Conservation (phyloP, 345 rosid genomes). For the Balakata baccata region DNA sequence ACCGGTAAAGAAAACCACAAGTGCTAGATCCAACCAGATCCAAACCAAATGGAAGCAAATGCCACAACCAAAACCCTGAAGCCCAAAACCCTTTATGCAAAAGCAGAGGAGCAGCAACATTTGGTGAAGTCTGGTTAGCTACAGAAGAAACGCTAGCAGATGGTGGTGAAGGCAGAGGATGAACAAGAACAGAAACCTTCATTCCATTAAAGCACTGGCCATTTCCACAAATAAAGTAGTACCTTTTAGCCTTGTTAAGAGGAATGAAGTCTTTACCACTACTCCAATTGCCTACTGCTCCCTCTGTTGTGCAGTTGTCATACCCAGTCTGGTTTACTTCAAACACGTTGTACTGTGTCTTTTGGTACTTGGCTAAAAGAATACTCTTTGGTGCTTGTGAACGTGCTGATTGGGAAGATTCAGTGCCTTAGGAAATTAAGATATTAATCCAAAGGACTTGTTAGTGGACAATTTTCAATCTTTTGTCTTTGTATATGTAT, state of each 20-base stretch:
- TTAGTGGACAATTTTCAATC: too few species aligned
- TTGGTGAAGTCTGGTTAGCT: constrained; percentile 19
- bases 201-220: constrained; percentile 67
- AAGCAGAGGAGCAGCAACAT: constrained; percentile 24
- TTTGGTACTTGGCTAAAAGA: too few species aligned
- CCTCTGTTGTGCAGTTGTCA: constrained; percentile 63
- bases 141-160: constrained; percentile 20
- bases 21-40: constrained; percentile 36
- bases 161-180: constrained; percentile 46
- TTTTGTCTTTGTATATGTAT: too few species aligned
- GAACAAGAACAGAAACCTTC: constrained; percentile 62
- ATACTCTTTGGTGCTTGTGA: too few species aligned
- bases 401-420: too few species aligned
- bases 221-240: constrained; percentile 66
- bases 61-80: constrained; percentile 22
- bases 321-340: constrained; percentile 71
- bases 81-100: constrained; percentile 23
- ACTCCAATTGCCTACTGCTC: constrained; percentile 62
- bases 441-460: too few species aligned
- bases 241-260: constrained; percentile 51
- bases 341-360: constrained; percentile 60
- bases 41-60: constrained; percentile 28
- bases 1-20: neutral
- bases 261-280: constrained; percentile 68
- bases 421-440: too few species aligned